phyloP scores from a whole-genome alignment of 1,284 basidiomycete genomes.

The Tausonia pullulans region DNA sequence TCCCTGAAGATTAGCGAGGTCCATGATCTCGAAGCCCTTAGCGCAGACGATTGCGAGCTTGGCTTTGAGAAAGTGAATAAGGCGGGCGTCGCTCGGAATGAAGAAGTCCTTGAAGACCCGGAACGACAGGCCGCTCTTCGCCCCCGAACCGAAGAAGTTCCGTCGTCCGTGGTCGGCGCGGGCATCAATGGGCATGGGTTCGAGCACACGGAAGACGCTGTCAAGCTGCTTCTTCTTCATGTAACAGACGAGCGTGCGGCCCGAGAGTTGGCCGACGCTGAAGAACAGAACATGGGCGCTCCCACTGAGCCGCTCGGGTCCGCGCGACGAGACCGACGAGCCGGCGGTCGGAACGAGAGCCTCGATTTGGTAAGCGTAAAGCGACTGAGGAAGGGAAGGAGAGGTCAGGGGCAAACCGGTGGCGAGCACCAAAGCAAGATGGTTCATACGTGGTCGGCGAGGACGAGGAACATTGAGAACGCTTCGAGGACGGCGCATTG shows the following conservation, averaged over 20 bases:
- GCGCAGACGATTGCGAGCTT: conserved; percentile 84
- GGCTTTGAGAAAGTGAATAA: conserved; percentile 79
- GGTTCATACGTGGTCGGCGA: conserved; percentile 67
- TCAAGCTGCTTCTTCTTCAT: conserved; percentile 86
- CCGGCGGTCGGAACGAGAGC: conserved; percentile 75
- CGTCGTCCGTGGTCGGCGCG: conserved; percentile 61
- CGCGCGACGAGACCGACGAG: conserved; percentile 23
- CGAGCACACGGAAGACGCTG: conserved; percentile 84
- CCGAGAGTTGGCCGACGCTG: conserved; percentile 72
- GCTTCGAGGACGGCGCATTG: conserved; percentile 91
- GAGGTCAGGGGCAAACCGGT: neutral
- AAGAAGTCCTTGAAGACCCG: conserved; percentile 84
- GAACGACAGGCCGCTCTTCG: conserved; percentile 48
- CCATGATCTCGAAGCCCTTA: conserved; percentile 96
- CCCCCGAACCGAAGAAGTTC: conserved; percentile 23
- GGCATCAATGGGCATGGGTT: conserved; percentile 68
- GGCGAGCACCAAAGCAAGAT: neutral
- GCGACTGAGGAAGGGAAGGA: conserved; percentile 37
- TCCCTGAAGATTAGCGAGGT: conserved; percentile 75
- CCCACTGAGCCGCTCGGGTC: conserved; percentile 78
- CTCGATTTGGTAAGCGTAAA: conserved; percentile 87
- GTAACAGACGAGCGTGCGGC: conserved; percentile 69
- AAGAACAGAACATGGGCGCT: conserved; percentile 77
- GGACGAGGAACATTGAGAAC: conserved; percentile 87
- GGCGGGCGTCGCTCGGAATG: conserved; percentile 75